A percentile compares a stretch with the other conserved stretches of the same genome.
Evolutionary conservation across 2,329 filamentous ascomycete species (phyloP).

Genomic region (Botrytis galanthina): DNA sequence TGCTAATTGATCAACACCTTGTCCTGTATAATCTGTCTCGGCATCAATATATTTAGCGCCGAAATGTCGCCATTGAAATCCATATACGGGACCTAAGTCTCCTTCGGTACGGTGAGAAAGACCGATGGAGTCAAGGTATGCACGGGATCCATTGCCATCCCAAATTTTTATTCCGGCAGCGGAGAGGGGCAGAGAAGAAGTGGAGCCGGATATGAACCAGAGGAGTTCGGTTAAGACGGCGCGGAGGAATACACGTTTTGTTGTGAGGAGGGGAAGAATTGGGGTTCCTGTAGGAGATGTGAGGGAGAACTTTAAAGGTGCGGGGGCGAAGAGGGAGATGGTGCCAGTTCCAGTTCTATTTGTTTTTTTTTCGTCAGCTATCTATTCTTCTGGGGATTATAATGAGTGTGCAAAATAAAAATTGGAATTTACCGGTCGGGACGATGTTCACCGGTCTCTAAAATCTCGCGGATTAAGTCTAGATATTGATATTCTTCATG

Average conservation of each 20-base stretch:
- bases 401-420: too few relatives aligned
- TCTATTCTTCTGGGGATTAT: constrained; percentile 26
- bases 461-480: constrained; percentile 79
- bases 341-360: constrained; percentile 88
- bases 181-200: constrained; percentile 73
- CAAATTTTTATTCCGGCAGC: constrained; percentile 90
- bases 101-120: constrained; percentile 78
- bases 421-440: constrained; percentile 66
- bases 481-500: constrained; percentile 97
- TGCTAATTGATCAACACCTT: constrained; percentile 90
- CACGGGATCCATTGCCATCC: constrained; percentile 93
- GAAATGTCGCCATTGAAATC: constrained; percentile 99
- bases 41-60: constrained; percentile 84
- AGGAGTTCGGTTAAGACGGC: constrained; percentile 90
- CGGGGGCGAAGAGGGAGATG: constrained; percentile 81
- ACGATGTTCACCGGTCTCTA: constrained; percentile 79
- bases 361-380: not conserved
- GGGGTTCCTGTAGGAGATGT: constrained; percentile 56
- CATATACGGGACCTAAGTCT: constrained; percentile 93
- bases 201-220: constrained; percentile 89
- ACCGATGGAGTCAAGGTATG: constrained; percentile 83
- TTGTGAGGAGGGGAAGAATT: constrained; percentile 89
- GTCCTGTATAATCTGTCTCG: constrained; percentile 75
- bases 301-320: constrained; percentile 82
- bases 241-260: constrained; percentile 91